These are phyloP conservation scores for Tolypocladium amazonense DNA, from an alignment of 2,329 filamentous ascomycete species.

Conservation along the genomic window DNA sequence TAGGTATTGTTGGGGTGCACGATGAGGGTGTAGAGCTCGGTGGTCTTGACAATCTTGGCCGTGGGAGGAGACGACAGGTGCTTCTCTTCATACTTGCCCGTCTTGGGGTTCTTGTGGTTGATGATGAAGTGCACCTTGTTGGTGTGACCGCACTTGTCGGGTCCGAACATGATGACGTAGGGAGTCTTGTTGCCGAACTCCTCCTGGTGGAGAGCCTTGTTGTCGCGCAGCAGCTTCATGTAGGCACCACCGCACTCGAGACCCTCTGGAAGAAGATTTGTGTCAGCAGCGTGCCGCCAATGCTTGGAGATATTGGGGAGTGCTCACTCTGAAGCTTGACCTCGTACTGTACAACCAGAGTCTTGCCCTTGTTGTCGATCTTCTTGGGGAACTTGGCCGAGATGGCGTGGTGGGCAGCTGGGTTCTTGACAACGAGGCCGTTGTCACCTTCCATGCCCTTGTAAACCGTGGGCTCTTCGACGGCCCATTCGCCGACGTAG, in stretches of 20 bases:
- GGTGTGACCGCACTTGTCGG: slow-evolving; percentile 97
- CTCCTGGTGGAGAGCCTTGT: slow-evolving; percentile 90
- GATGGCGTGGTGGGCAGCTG: slow-evolving; percentile 96
- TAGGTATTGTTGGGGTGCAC: slow-evolving; percentile 96
- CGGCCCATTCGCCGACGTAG: slow-evolving; percentile 91
- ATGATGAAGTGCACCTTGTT: slow-evolving; percentile 99
- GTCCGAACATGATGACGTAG: slow-evolving; percentile 99
- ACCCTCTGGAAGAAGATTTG: slow-evolving; percentile 49
- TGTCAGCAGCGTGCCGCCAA: background rate
- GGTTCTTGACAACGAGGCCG: slow-evolving; percentile 96
- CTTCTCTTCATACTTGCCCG: slow-evolving; percentile 99
- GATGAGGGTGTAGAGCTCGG: slow-evolving; percentile 91
- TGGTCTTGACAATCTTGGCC: slow-evolving; percentile 83
- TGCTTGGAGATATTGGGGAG: background rate
- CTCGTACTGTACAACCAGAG: slow-evolving; percentile 95
- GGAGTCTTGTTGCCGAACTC: slow-evolving; percentile 97
- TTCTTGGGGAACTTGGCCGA: slow-evolving; percentile 96
- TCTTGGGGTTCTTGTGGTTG: slow-evolving; percentile 99
- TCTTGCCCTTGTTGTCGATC: slow-evolving; percentile 95
- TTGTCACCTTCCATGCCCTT: slow-evolving; percentile 94
- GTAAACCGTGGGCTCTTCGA: slow-evolving; percentile 83
- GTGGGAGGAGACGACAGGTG: slow-evolving; percentile 77
- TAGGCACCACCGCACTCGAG: slow-evolving; percentile 98
- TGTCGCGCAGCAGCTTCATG: slow-evolving; percentile 97
- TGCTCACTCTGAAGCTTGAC: slow-evolving; percentile 92